Percentiles rank a stretch among this genome's conserved stretches.
phyloP scores from a whole-genome alignment of 2,329 filamentous ascomycete genomes.

The Xylaria digitata region DNA sequence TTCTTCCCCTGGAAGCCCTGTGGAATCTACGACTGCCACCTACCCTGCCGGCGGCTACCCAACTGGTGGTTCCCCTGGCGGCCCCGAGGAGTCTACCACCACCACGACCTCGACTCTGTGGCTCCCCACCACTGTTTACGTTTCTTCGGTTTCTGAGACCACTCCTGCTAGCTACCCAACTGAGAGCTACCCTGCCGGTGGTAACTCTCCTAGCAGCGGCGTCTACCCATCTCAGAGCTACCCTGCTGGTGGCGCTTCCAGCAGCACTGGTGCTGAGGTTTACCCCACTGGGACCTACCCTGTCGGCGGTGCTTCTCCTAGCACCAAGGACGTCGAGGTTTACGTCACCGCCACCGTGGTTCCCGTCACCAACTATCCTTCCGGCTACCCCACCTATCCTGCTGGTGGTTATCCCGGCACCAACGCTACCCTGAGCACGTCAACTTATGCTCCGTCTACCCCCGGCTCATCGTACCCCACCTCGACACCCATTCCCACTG shows the following conservation, averaged over 20 bases:
- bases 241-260: constrained; percentile 8
- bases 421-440: constrained; percentile 42
- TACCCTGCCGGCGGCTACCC: constrained; percentile 23
- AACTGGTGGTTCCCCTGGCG: constrained; percentile 26
- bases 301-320: constrained; percentile 25
- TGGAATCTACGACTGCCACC: constrained; percentile 34
- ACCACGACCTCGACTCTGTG: constrained; percentile 37
- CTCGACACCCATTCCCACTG: constrained; percentile 31
- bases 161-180: constrained; percentile 30
- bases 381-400: constrained; percentile 33
- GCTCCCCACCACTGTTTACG: constrained; percentile 35
- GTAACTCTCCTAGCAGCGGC: not conserved
- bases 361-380: constrained; percentile 40
- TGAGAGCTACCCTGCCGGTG: constrained; percentile 23
- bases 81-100: constrained; percentile 33
- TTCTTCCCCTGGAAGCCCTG: constrained; percentile 23
- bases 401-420: constrained; percentile 33
- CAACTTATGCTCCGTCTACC: constrained; percentile 10
- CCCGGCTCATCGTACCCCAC: constrained; percentile 9
- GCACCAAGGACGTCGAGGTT: constrained; percentile 37
- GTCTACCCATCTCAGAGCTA: constrained; percentile 3
- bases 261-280: constrained; percentile 1
- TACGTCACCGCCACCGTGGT: constrained; percentile 43
- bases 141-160: constrained; percentile 30
- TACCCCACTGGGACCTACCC: constrained; percentile 31